phyloP scores from a whole-genome alignment of 371 early-diverging fungal genomes.

The Coemansia sp. region DNA sequence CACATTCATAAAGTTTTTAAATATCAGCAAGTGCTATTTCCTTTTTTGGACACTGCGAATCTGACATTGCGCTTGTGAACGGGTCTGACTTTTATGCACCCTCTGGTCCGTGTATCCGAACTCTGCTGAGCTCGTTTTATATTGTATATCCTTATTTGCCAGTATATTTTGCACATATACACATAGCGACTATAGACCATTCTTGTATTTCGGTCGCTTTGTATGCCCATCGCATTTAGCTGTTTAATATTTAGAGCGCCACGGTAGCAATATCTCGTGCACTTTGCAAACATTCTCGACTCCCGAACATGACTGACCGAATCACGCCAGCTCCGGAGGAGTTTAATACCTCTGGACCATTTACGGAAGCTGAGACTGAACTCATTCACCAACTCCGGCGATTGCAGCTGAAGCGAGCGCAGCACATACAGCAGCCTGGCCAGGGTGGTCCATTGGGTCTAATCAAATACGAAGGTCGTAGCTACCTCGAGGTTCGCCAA shows the following conservation, averaged over 20 bases:
- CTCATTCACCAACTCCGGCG: conserved; percentile 30
- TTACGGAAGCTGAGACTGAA: conserved; percentile 16
- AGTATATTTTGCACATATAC: background rate
- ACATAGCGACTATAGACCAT: background rate
- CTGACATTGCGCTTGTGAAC: background rate
- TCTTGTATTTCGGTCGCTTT: background rate
- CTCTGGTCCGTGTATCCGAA: background rate
- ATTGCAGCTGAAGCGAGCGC: conserved; percentile 19
- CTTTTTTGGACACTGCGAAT: conserved; percentile 8
- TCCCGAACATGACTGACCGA: background rate
- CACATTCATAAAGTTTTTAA: background rate
- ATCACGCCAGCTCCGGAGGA: background rate
- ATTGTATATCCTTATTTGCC: conserved; percentile 1
- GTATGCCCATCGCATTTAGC: background rate
- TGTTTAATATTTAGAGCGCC: background rate
- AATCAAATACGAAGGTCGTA: conserved; percentile 18
- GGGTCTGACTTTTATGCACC: conserved; percentile 1
- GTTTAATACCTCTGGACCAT: conserved; percentile 5
- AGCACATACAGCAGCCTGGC: conserved; percentile 2
- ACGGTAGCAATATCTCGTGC: background rate
- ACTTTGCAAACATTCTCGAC: background rate
- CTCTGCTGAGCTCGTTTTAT: background rate
- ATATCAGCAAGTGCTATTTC: background rate
- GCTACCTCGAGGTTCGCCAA: conserved; percentile 33
- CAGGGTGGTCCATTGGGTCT: conserved; percentile 20